Evolutionary conservation across 2,329 filamentous ascomycete species (phyloP).

Genomic region (Ophiostoma piceae): DNA sequence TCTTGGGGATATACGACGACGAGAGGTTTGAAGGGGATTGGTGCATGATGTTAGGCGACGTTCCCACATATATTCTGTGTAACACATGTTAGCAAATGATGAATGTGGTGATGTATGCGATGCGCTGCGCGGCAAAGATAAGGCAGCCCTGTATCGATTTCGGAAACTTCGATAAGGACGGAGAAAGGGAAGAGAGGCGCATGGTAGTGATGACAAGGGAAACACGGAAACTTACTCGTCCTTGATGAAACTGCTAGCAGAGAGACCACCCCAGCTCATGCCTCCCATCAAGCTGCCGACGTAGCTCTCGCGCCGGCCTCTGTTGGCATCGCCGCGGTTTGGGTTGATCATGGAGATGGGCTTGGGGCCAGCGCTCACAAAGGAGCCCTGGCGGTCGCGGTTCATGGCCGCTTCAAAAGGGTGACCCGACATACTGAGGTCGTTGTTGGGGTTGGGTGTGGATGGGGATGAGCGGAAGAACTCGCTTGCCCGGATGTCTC

Average conservation of each 20-base stretch:
- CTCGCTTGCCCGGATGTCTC: slow-evolving; percentile 30
- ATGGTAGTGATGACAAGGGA: not conserved
- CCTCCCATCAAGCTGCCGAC: slow-evolving; percentile 67
- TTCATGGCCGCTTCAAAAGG: slow-evolving; percentile 54
- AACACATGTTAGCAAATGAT: not conserved
- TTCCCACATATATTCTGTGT: slow-evolving; percentile 47
- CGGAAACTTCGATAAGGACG: not conserved
- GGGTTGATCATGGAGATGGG: slow-evolving; percentile 63
- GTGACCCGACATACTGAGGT: slow-evolving; percentile 50
- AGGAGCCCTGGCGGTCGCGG: slow-evolving; percentile 59
- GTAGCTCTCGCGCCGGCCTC: slow-evolving; percentile 56
- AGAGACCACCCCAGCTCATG: slow-evolving; percentile 96
- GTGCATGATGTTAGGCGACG: slow-evolving; percentile 73
- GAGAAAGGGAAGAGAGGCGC: not conserved
- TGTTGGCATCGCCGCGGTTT: slow-evolving; percentile 56
- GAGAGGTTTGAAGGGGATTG: slow-evolving; percentile 96
- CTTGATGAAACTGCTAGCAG: slow-evolving; percentile 91
- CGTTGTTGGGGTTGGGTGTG: not conserved
- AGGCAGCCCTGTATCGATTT: not conserved
- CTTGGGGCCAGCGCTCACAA: slow-evolving; percentile 60
- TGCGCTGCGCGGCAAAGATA: not conserved
- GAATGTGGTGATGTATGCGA: not conserved
- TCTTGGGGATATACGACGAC: slow-evolving; percentile 90
- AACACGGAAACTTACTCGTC: slow-evolving; percentile 74
- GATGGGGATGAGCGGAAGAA: not conserved